A percentile compares a stretch with the other conserved stretches of the same genome.
Conservation (phyloP, 257 asterid species). For the Fraxinus anomala region DNA sequence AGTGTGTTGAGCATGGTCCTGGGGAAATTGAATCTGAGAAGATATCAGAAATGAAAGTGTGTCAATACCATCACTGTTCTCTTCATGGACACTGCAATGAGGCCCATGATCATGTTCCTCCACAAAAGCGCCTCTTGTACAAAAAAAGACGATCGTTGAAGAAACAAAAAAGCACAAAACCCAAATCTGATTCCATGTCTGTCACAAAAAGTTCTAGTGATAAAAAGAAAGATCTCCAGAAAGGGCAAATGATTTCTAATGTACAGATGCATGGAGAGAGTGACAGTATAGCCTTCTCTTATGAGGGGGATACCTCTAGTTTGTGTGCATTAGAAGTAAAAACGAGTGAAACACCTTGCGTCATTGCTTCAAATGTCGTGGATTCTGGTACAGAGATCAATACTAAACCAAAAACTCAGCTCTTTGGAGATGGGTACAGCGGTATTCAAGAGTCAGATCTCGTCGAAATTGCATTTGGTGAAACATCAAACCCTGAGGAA, state of each 20-base stretch:
- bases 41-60: slow-evolving; percentile 34
- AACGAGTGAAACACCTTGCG: neutral
- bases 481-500: slow-evolving; percentile 51
- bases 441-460: slow-evolving; percentile 26
- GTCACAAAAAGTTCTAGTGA: slow-evolving; percentile 27
- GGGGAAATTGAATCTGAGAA: slow-evolving; percentile 24
- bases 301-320: neutral
- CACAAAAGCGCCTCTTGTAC: slow-evolving; percentile 43
- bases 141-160: slow-evolving; percentile 44
- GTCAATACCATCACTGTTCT: slow-evolving; percentile 89
- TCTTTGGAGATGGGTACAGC: slow-evolving; percentile 24
- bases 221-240: slow-evolving; percentile 32
- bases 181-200: slow-evolving; percentile 31
- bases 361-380: neutral
- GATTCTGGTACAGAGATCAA: slow-evolving; percentile 27
- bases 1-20: slow-evolving; percentile 37
- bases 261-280: slow-evolving; percentile 31
- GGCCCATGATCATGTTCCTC: slow-evolving; percentile 38
- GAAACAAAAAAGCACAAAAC: slow-evolving; percentile 38
- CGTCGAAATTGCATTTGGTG: slow-evolving; percentile 51
- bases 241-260: slow-evolving; percentile 26
- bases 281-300: slow-evolving; percentile 8
- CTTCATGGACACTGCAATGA: slow-evolving; percentile 65
- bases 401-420: slow-evolving; percentile 19
- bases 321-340: neutral